phyloP scores from a whole-genome alignment of 164 flowering plant species.

The Vitis rupestris region DNA sequence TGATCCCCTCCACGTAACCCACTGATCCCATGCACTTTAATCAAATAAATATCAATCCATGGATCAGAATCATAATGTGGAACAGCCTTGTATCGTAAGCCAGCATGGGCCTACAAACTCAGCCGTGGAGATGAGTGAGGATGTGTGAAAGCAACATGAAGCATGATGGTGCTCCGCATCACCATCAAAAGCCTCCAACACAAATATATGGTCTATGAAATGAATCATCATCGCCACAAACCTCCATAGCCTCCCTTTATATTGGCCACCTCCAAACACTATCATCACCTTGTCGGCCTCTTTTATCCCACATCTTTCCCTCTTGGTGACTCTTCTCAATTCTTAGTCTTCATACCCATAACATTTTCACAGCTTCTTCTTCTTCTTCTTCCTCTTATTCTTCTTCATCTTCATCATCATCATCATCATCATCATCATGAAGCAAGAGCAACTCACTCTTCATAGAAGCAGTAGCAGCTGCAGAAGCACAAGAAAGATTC shows the following conservation, averaged over 20 bases:
- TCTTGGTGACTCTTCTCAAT: not conserved
- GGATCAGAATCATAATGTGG: not conserved
- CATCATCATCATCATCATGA: slow-evolving; percentile 5
- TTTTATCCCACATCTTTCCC: slow-evolving; percentile 10
- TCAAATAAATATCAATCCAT: not conserved
- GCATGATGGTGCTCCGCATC: not conserved
- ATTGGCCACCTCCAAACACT: slow-evolving; percentile 31
- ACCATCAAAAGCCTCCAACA: not conserved
- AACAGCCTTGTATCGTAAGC: not conserved
- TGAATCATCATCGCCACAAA: slow-evolving; percentile 23
- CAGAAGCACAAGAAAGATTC: slow-evolving; percentile 29
- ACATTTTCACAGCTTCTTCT: not conserved
- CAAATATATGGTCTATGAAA: too few species aligned
- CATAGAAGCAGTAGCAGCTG: slow-evolving; percentile 40
- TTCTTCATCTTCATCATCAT: not conserved
- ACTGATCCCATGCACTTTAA: not conserved
- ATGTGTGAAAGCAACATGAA: not conserved
- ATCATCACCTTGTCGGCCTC: slow-evolving; percentile 50
- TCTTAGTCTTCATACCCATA: not conserved
- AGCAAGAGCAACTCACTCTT: slow-evolving; percentile 20
- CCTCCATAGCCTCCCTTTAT: slow-evolving; percentile 40
- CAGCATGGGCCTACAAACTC: not conserved
- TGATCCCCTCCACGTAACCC: too few species aligned
- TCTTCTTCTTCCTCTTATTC: not conserved
- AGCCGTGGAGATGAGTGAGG: not conserved